Conservation (phyloP, 345 rosid genomes). For the Salix arbutifolia region DNA sequence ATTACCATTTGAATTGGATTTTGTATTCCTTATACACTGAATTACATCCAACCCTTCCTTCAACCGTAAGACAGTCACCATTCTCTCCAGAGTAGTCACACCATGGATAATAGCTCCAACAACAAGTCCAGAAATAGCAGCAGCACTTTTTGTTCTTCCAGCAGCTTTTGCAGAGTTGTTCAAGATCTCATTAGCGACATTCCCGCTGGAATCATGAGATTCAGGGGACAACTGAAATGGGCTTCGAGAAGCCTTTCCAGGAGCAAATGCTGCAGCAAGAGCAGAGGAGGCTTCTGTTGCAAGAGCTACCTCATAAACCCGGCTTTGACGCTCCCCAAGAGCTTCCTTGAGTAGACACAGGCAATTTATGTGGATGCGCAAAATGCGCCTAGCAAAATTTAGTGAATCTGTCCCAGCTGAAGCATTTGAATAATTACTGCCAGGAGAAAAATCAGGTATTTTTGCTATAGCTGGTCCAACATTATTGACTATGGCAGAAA, state of each 20-base stretch:
- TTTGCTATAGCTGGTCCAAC: conserved; percentile 60
- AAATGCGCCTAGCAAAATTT: conserved; percentile 56
- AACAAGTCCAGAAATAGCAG: conserved; percentile 84
- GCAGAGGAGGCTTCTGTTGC: conserved; percentile 84
- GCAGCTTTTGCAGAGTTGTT: conserved; percentile 43
- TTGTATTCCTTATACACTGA: conserved; percentile 67
- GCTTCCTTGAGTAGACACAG: conserved; percentile 84
- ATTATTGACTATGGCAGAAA: conserved; percentile 78
- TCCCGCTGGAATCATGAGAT: conserved; percentile 52
- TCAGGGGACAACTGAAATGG: conserved; percentile 81
- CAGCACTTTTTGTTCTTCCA: conserved; percentile 56
- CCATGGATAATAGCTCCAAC: conserved; percentile 84
- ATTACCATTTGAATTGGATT: conserved; percentile 79
- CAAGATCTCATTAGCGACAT: conserved; percentile 38
- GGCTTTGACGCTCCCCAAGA: conserved; percentile 94
- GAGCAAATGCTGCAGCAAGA: conserved; percentile 56
- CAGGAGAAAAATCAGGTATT: conserved; percentile 61
- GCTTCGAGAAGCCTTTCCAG: conserved; percentile 76
- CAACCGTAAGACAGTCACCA: conserved; percentile 74
- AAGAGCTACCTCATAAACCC: conserved; percentile 94
- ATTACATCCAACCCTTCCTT: conserved; percentile 81
- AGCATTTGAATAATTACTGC: conserved; percentile 45
- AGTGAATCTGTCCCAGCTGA: conserved; percentile 44
- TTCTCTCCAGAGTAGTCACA: conserved; percentile 89
- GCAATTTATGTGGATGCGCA: conserved; percentile 78